Evolutionary conservation across 768 basidiomycete species (phyloP), one percentile per base, ranked within the genome.

Genomic region (Leccinum truebloodii): DNA sequence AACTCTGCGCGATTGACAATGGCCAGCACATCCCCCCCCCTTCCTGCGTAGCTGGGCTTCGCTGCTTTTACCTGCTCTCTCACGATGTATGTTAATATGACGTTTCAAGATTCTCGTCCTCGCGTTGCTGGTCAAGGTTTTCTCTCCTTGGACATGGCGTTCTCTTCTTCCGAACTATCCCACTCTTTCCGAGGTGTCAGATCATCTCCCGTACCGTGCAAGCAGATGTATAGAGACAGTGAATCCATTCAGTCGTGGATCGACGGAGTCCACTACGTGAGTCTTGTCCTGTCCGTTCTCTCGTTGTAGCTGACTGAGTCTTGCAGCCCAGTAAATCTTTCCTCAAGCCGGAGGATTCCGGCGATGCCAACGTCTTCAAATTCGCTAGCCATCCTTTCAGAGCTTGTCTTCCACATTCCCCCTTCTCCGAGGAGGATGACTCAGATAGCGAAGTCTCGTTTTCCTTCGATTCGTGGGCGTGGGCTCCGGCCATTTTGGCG

Each of bases 111-210:
- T 52, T 59, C 64, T 53, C 53, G 56, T 64, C 58, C 56, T 37
- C 67, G 56, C 63, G 50, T 73, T 67, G 71, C 74, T 71, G 74
- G 73, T 62, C 71, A 69, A 70, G 59, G 66, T 48, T 64, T 57
- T 49, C 63, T 54, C 44, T 51, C 57, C n/a, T 16, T 54, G 14
- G 52, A 65, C 53, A 30, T 70, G 48, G 6, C 58, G 50, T 62
- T 61, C 53, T 58, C 63, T 62, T 67, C 63, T 24, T 63, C 59
- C 30, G 51, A 56, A 10, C 12, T 41, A 51, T 41, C 64, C 24
- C 37, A 30, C n/a, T 44, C 35, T 9, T 54, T 54, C 41, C 50
- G 32, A 52, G 52, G 55, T 48, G 32, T 52, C n/a, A 57, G 22
- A 30, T 68, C 58, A n/a, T 59, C 55, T n/a, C 56, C 63, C 24